Conservation (phyloP, 1,284 basidiomycete genomes). For the Rhodotorula sp. region DNA sequence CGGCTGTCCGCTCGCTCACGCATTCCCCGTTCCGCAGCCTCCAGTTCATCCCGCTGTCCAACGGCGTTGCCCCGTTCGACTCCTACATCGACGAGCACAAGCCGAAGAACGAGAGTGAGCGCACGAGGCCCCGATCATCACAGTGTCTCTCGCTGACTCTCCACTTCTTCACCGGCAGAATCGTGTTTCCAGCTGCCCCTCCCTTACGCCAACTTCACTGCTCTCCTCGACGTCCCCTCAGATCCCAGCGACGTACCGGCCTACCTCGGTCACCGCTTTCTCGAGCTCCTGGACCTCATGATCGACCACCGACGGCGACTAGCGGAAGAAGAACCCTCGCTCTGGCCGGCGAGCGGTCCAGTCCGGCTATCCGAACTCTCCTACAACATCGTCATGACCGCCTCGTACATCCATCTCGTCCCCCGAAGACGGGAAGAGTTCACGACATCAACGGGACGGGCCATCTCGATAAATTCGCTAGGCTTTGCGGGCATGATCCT, state of each 20-base stretch:
- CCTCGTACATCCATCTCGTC: slow-evolving; percentile 38
- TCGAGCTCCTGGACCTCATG: slow-evolving; percentile 41
- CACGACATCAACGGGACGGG: background rate
- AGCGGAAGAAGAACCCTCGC: slow-evolving; percentile 7
- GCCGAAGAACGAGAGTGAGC: slow-evolving; percentile 32
- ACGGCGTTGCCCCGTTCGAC: slow-evolving; percentile 39
- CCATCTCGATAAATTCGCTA: slow-evolving; percentile 40
- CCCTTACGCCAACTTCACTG: slow-evolving; percentile 39
- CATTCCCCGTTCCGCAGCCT: slow-evolving; percentile 25
- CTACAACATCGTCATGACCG: slow-evolving; percentile 44
- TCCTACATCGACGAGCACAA: slow-evolving; percentile 29
- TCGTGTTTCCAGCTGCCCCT: slow-evolving; percentile 37
- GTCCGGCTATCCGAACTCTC: slow-evolving; percentile 36
- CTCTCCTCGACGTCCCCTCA: slow-evolving; percentile 17
- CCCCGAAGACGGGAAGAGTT: slow-evolving; percentile 36
- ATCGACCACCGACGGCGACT: slow-evolving; percentile 43
- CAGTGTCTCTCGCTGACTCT: too few species aligned
- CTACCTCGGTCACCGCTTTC: slow-evolving; percentile 34
- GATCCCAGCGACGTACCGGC: slow-evolving; percentile 12
- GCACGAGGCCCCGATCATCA: too few species aligned
- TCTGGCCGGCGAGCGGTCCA: background rate
- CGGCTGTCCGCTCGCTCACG: background rate
- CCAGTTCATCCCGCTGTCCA: slow-evolving; percentile 41
- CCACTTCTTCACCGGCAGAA: background rate
- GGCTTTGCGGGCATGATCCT: slow-evolving; percentile 43